Base-by-base conservation (phyloP, 768 basidiomycete species). In the Podaxis sp. region DNA sequence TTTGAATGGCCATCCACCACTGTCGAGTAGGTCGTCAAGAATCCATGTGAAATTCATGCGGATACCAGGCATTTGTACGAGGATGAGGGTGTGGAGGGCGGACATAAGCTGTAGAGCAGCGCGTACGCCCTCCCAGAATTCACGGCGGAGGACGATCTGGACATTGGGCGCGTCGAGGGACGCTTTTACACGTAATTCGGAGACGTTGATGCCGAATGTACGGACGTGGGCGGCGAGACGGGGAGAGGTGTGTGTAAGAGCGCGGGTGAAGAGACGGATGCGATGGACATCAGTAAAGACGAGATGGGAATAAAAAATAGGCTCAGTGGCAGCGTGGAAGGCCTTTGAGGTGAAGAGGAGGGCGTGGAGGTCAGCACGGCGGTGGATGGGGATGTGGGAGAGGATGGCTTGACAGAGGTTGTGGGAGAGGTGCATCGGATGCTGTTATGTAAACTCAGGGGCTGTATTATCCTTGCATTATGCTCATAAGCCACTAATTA, bases 321-420 rank as follows among this genome's bases (percentile, higher is more conserved):
- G 65, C 66, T 85, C 83, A 37, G 85, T 82, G 56, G 78, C 77
- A 55, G 70, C 73, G 62, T 82, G 82, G 55, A 86, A 72, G 9
- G 76, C 67, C 70, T 79, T 84, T 69, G 71, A 82, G 6, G 79
- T 78, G 53, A 75, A 71, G 66, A 78, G 79, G 50, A 87, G 76
- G 9, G 77, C 69, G 0, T 71, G 61, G 25, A 85, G 76, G 62
- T 84, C 81, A 4, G 36, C 49, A 3, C 65, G 69, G 12, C 68
- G 68, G 50, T 68, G 64, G 22, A 47, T n/a, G 24, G 59, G 59
- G 22, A 61, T 33, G 29, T 61, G 53, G 1, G 60, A n/a, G 43
- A 55, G 40, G 52, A 61, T 47, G 40, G n/a, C 40, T 17, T 13
- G 22, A 29, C 41, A 46, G 52, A 61, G 38, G 24, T 25, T 9